These are phyloP conservation scores for Leccinum longicurvipes DNA, from an alignment of 768 basidiomycete species.

Conservation along the genomic window DNA sequence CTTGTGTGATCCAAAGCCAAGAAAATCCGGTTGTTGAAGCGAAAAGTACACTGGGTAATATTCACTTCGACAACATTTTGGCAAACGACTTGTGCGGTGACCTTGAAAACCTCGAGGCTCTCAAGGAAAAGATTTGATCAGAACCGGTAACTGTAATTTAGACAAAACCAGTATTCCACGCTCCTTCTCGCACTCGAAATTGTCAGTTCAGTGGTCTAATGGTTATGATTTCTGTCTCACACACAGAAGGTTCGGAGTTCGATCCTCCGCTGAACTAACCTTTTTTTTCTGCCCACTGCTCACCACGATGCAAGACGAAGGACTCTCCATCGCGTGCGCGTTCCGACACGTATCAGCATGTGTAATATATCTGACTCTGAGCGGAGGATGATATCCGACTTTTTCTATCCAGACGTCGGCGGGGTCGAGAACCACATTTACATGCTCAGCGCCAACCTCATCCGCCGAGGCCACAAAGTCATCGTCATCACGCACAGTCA, in stretches of 20 bases:
- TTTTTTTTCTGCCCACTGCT: constrained; percentile 8
- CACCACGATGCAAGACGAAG: constrained; percentile 23
- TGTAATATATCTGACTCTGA: background rate
- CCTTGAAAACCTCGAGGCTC: too few species aligned
- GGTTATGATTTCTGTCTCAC: constrained; percentile 39
- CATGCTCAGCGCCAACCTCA: constrained; percentile 81
- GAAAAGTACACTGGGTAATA: background rate
- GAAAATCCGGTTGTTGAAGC: background rate
- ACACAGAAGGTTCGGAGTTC: constrained; percentile 38
- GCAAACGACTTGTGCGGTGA: too few species aligned
- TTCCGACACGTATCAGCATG: background rate
- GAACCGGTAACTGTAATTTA: too few species aligned
- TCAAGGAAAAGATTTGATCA: too few species aligned
- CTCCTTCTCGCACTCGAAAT: background rate
- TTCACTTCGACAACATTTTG: background rate
- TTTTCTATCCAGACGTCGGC: constrained; percentile 91
- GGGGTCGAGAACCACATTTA: constrained; percentile 98
- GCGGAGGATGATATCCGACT: constrained; percentile 90
- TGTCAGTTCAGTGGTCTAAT: constrained; percentile 35
- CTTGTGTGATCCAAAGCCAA: background rate
- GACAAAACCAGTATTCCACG: too few species aligned
- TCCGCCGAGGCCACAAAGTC: constrained; percentile 85
- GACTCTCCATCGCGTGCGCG: constrained; percentile 30
- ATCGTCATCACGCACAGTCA: constrained; percentile 94
- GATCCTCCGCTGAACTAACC: constrained; percentile 36